phyloP scores from a whole-genome alignment of 495 filamentous ascomycete genomes.

The Parathielavia hyrcaniae region DNA sequence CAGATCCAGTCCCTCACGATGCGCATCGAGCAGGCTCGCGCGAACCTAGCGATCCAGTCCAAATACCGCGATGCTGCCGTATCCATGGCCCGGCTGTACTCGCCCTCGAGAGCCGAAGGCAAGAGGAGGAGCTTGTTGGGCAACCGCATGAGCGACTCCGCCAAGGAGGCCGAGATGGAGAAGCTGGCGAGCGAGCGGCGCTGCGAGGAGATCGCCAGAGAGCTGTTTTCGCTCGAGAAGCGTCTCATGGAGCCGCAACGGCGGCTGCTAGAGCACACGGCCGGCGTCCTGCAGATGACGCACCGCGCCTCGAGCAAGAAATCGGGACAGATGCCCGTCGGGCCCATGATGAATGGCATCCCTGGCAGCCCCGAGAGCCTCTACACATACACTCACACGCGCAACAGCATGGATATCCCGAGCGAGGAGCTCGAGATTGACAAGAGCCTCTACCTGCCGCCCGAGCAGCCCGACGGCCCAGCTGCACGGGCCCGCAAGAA shows the following conservation, averaged over 20 bases:
- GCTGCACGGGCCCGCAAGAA: slow-evolving; percentile 30
- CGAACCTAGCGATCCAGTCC: slow-evolving; percentile 81
- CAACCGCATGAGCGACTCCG: slow-evolving; percentile 40
- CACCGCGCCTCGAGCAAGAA: slow-evolving; percentile 54
- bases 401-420: slow-evolving; percentile 44
- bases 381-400: slow-evolving; percentile 51
- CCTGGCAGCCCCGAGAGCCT: slow-evolving; percentile 65
- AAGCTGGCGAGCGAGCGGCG: slow-evolving; percentile 65
- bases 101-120: slow-evolving; percentile 35
- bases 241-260: slow-evolving; percentile 63
- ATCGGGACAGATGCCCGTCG: slow-evolving; percentile 20
- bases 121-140: slow-evolving; percentile 51
- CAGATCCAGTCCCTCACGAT: slow-evolving; percentile 61
- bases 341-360: slow-evolving; percentile 44
- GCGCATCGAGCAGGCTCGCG: slow-evolving; percentile 70
- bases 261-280: slow-evolving; percentile 79
- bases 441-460: slow-evolving; percentile 65
- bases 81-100: slow-evolving; percentile 73
- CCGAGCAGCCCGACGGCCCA: slow-evolving; percentile 58
- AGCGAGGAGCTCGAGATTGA: slow-evolving; percentile 59
- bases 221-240: slow-evolving; percentile 71
- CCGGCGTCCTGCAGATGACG: slow-evolving; percentile 81
- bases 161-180: slow-evolving; percentile 66
- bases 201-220: slow-evolving; percentile 76
- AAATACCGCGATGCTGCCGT: slow-evolving; percentile 90